Conservation (phyloP, 2,329 filamentous ascomycete genomes). For the Cercospora beticola region DNA sequence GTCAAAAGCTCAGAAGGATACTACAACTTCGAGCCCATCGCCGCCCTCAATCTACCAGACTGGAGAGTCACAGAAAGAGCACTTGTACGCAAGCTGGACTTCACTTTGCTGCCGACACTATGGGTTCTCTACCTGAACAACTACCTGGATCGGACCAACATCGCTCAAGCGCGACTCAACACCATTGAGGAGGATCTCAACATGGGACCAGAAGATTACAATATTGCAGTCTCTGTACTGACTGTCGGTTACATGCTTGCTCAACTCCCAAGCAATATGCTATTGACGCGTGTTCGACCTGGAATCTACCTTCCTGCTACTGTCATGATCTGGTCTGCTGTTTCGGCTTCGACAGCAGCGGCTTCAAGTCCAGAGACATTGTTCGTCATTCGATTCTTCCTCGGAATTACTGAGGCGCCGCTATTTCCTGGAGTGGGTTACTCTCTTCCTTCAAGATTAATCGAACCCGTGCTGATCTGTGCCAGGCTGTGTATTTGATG, state of each 20-base stretch:
- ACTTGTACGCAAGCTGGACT: slow-evolving; percentile 7
- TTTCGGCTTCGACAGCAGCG: slow-evolving; percentile 37
- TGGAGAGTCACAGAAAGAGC: slow-evolving; percentile 7
- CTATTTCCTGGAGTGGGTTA: slow-evolving; percentile 40
- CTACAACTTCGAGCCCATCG: slow-evolving; percentile 6
- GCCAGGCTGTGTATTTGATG: slow-evolving; percentile 40
- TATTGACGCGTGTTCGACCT: slow-evolving; percentile 45
- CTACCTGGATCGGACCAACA: slow-evolving; percentile 11
- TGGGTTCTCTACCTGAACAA: slow-evolving; percentile 2
- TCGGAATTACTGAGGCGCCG: slow-evolving; percentile 39
- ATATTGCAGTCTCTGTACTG: slow-evolving; percentile 5
- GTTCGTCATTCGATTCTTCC: slow-evolving; percentile 39
- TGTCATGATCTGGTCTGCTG: slow-evolving; percentile 35
- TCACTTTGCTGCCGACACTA: slow-evolving; percentile 6
- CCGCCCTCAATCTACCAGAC: background rate
- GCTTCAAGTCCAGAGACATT: slow-evolving; percentile 38
- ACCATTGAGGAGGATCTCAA: background rate
- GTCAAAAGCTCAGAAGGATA: background rate
- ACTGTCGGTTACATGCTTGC: slow-evolving; percentile 9
- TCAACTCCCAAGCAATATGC: slow-evolving; percentile 45
- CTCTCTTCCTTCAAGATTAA: too few species aligned
- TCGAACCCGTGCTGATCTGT: background rate
- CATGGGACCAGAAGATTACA: slow-evolving; percentile 7
- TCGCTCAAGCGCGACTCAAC: slow-evolving; percentile 1
- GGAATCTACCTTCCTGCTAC: slow-evolving; percentile 43